Evolutionary conservation across 805 yeast genomes (phyloP), one percentile per base, ranked within the genome.

Genomic region (Myxozyma mucilagina): DNA sequence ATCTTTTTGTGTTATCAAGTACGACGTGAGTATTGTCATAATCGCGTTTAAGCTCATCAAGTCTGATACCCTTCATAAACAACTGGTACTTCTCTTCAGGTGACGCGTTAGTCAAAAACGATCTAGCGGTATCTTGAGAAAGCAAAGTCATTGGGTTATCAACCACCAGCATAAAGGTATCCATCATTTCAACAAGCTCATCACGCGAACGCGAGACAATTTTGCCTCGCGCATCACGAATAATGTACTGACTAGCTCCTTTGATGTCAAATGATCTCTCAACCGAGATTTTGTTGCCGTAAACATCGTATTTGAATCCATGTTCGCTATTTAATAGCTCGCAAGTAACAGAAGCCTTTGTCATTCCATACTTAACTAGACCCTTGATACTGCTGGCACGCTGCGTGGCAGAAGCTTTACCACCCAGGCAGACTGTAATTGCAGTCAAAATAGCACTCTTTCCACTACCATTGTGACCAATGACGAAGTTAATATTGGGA

Each of bases 381-480:
- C 82, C 84, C 65, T 83, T 85, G 51, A 90, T 76, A 9, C 86
- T 82, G 14, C 83, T 77, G 6, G 96, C 97, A 72, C 99, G 82
- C 69, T 87, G 89, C 0, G 99, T 93, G 53, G 85, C 90, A 20
- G 85, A 79, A 0, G 97, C 97, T 69, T 82, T 84, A 0, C 97
- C 98, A 1, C 87, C 93, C 16, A 94, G 75, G 0, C 97, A 96
- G 38, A 94, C 78, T 71, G 96, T 93, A 0, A 93, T 83, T 0
- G 97, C 98, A 62, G 97, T 89, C 3, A 94, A 92, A 69, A 94
- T 83, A 0, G 98, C 90, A 42, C 94, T 86, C 70, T 94, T 94
- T 6, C 99, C 99, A 0, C 96, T 84, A 39, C 99, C 99, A 72
- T 94, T 94, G 11, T 97, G 97, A 0, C 97, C 99, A 56, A 94